A percentile compares a stretch with the other conserved stretches of the same genome.
These are phyloP conservation scores for Piedraia hortae DNA, from an alignment of 2,329 filamentous ascomycete species.

Conservation along the genomic window DNA sequence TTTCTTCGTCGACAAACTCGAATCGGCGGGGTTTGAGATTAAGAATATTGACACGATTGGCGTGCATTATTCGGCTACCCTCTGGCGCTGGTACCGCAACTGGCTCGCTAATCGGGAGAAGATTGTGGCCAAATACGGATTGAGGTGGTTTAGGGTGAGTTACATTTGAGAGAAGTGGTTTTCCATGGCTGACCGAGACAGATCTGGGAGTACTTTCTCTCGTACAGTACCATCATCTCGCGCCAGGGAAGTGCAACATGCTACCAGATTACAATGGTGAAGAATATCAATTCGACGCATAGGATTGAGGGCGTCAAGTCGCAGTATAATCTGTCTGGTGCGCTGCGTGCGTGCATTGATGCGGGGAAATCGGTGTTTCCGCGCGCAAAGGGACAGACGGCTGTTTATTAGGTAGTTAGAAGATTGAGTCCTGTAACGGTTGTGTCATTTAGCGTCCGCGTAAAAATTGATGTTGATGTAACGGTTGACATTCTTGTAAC, in stretches of 20 bases:
- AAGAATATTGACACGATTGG: constrained; percentile 83
- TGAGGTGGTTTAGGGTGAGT: constrained; percentile 79
- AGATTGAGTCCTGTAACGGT: too few species aligned
- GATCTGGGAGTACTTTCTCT: constrained; percentile 85
- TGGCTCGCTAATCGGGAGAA: constrained; percentile 87
- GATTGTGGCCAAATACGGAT: constrained; percentile 82
- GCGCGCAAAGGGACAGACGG: constrained; percentile 4
- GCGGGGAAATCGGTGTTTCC: constrained; percentile 11
- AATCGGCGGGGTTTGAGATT: constrained; percentile 69
- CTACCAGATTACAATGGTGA: constrained; percentile 65
- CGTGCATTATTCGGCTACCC: constrained; percentile 84
- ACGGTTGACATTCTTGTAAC: too few species aligned
- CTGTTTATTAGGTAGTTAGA: too few species aligned
- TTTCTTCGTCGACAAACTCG: constrained; percentile 59
- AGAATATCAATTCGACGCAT: constrained; percentile 74
- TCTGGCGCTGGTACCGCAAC: constrained; percentile 98
- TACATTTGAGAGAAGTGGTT: constrained; percentile 1
- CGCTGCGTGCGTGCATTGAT: constrained; percentile 25
- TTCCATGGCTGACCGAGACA: constrained; percentile 10
- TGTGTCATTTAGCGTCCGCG: too few species aligned
- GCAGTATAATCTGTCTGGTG: constrained; percentile 41
- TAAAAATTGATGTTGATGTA: too few species aligned
- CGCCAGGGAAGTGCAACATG: constrained; percentile 64
- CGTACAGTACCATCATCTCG: constrained; percentile 58
- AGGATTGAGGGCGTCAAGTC: constrained; percentile 44